phyloP scores from a whole-genome alignment of 2,329 filamentous ascomycete species.

The Beauveria australis region DNA sequence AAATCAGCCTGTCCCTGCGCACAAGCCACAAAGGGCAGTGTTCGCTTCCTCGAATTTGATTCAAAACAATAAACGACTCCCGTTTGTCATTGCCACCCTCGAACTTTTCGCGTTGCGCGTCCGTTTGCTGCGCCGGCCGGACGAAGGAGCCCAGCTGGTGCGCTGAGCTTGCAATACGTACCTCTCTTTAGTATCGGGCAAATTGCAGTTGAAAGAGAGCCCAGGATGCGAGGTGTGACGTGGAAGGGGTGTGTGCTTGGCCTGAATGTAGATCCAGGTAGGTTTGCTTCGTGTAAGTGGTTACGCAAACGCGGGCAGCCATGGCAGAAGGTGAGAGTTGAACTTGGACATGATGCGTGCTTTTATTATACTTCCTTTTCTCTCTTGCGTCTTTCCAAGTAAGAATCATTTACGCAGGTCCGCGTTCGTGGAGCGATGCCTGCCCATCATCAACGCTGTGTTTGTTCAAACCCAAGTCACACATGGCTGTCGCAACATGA shows the following conservation, averaged over 20 bases:
- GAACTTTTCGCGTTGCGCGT: background rate
- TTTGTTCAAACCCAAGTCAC: background rate
- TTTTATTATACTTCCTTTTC: no score
- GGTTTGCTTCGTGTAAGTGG: background rate
- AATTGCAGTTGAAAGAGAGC: no score
- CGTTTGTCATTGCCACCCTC: background rate
- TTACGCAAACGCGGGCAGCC: background rate
- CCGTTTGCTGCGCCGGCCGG: background rate
- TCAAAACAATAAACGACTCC: constrained; percentile 2
- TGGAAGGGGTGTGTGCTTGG: background rate
- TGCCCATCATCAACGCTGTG: background rate
- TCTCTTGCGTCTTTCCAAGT: no score
- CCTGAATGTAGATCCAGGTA: background rate
- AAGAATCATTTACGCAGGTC: background rate
- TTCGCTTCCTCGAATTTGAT: background rate
- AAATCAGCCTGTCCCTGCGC: background rate
- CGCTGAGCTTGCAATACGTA: background rate
- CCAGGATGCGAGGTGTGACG: background rate
- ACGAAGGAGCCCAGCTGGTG: background rate
- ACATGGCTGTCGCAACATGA: constrained; percentile 2
- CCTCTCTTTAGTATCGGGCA: no score
- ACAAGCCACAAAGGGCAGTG: background rate
- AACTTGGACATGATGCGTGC: no score
- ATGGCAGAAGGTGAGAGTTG: no score
- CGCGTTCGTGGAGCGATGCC: background rate